phyloP scores from a whole-genome alignment of 1,284 basidiomycete genomes.

The Jaminaea rosea region DNA sequence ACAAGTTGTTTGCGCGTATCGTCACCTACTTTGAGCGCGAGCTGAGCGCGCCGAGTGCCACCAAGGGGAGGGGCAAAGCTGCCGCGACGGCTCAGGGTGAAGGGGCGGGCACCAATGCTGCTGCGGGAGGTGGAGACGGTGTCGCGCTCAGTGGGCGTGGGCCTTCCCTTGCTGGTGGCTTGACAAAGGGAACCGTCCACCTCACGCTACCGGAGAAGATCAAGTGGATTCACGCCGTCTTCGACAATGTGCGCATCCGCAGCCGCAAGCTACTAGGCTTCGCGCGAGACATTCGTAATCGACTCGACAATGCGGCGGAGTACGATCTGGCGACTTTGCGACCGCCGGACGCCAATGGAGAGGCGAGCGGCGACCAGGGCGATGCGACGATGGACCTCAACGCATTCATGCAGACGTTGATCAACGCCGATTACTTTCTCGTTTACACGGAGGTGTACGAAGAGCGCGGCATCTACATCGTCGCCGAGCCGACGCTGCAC shows the following conservation, averaged over 20 bases:
- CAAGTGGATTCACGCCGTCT: constrained; percentile 82
- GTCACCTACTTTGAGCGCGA: constrained; percentile 90
- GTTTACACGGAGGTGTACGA: constrained; percentile 85
- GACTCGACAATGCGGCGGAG: constrained; percentile 92
- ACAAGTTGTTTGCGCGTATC: constrained; percentile 57
- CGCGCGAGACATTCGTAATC: constrained; percentile 53
- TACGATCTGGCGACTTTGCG: constrained; percentile 65
- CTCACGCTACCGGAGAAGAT: constrained; percentile 76
- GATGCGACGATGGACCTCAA: constrained; percentile 55
- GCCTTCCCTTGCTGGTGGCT: constrained; percentile 17
- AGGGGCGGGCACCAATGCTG: not conserved
- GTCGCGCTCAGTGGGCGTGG: constrained; percentile 6
- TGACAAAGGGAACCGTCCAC: constrained; percentile 25
- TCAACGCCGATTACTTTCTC: constrained; percentile 83
- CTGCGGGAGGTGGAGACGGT: not conserved
- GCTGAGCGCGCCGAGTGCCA: constrained; percentile 62
- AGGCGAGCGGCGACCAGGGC: not conserved
- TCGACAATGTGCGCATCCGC: constrained; percentile 83
- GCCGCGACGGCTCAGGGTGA: constrained; percentile 12
- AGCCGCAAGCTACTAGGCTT: constrained; percentile 91
- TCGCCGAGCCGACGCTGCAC: constrained; percentile 74
- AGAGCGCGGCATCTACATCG: constrained; percentile 83
- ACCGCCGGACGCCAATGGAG: constrained; percentile 7
- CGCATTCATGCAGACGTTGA: constrained; percentile 68
- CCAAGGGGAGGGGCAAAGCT: constrained; percentile 4